Base-by-base conservation (phyloP, 1,284 basidiomycete species). In the Leccinum huronense region DNA sequence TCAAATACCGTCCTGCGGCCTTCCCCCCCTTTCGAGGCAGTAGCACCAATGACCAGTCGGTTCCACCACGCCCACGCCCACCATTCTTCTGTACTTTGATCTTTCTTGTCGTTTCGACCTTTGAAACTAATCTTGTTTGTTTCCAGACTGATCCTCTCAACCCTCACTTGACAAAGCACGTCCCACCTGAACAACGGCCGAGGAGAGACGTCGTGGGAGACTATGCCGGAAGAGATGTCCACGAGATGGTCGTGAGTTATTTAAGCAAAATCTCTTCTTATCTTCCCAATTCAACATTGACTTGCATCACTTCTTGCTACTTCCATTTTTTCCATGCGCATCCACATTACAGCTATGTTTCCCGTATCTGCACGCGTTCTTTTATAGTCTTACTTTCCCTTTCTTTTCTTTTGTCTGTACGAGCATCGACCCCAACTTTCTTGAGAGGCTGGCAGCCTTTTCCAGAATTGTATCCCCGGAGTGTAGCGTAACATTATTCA, bases 71-170 rank as follows among this genome's bases (percentile, higher is more conserved):
- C 54, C 60, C 57, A 60, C 51, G 45, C 51, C 16, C 59, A 42
- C 42, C 45, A 19, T 48, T 48, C 53, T 13, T 55, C 53, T 55
- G 27, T 63, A 63, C 36, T 60, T 48, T 13, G 19, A 62, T 68
- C 30, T 30, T 30, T 10, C 16, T 1, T 57, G 11, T 33, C 2
- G 11, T 30, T 33, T 40, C 30, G 7, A 58, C 16, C n/a, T 10
- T 11, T 38, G 13, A 40, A 27, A 14, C 60, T 72, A 9, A 72
- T 36, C 1, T 75, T 71, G 72, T 68, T 60, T 67, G 77, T 76
- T 78, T 79, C 71, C 82, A 93, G 91, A 92, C 89, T 66, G 91
- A 93, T 79, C 89, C 90, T 54, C 82, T 93, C 77, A 86, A 83
- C 78, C 86, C 86, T 55, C 83, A 93, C 48, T 80, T 93, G 74